Base-by-base conservation (phyloP, 805 yeast genomes). In the Wickerhamomyces bovis region DNA sequence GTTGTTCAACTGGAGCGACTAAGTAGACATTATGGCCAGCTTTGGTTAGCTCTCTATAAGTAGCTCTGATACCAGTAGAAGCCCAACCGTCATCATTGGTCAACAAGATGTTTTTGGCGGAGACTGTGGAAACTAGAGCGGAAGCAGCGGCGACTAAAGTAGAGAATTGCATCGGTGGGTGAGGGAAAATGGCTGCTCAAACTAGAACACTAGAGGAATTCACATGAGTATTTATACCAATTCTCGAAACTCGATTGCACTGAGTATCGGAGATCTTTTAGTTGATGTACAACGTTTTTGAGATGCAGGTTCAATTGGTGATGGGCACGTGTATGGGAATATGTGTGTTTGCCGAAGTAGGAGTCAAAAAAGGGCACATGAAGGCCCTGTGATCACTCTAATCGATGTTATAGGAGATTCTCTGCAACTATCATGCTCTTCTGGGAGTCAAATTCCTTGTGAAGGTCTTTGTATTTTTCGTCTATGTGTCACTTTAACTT, bases 1-100 rank as follows among this genome's bases (percentile, higher is more conserved):
- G 67, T 53, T 73, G 76, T 36, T 69, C 68, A 21, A 70, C 75
- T 42, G 82, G 81, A 11, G 81, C 81, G 33, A 73, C 77, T 53
- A 75, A 53, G 43, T 70, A 62, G 38, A 75, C 81, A 46, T 64
- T 67, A 57, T 77, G 73, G 26, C 78, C 79, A n/a, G 75, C 79
- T 11, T 56, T 54, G 23, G 60, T 68, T 50, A 76, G 68, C 31
- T 67, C 76, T 44, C 70, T 62, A 69, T 77, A 78, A 12, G 77
- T 61, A 15, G 82, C 79, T 58, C 83, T 72, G 57, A 78, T 75
- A 56, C 76, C 76, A 42, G 81, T 74, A 6, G 81, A 64, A 3
- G 73, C 75, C 77, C 78, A 78, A 18, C 77, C 73, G 52, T 78
- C 83, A 56, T 78, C 83, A 54, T 78, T 77, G 50, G 81, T 71